phyloP scores from a whole-genome alignment of 441 rosid genomes.

The Syzygium syzygioides region DNA sequence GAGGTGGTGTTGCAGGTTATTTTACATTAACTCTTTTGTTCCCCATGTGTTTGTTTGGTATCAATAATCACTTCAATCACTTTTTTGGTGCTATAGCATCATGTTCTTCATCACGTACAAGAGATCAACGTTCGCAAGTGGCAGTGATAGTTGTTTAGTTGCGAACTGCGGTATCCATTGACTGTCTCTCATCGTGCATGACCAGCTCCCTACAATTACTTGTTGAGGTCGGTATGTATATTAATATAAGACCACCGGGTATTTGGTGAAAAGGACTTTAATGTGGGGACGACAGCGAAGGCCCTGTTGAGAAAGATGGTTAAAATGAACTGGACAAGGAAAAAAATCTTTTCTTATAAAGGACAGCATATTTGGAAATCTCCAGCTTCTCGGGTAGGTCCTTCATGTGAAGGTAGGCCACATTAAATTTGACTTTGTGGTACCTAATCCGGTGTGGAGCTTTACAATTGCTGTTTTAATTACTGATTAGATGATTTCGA shows the following conservation, averaged over 20 bases:
- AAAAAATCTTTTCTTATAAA: background rate
- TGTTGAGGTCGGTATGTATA: background rate
- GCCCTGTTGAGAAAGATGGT: background rate
- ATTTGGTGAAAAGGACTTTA: background rate
- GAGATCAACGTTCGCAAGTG: background rate
- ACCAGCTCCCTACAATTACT: background rate
- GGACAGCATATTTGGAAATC: background rate
- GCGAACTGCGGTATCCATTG: background rate
- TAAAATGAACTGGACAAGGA: background rate
- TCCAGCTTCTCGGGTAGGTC: background rate
- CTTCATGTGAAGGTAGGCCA: background rate
- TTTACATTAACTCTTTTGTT: background rate
- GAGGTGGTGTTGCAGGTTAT: background rate
- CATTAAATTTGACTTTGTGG: background rate
- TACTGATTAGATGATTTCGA: background rate
- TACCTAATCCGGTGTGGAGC: background rate
- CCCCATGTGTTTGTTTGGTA: background rate
- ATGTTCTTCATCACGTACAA: background rate
- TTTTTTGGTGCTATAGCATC: background rate
- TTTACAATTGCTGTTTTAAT: background rate
- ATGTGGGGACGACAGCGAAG: background rate
- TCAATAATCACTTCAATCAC: background rate
- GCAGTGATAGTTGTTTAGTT: background rate
- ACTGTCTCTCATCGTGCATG: background rate
- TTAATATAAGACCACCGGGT: background rate